phyloP scores from a whole-genome alignment of 2,329 filamentous ascomycete species.

The Calonectria crousiana region DNA sequence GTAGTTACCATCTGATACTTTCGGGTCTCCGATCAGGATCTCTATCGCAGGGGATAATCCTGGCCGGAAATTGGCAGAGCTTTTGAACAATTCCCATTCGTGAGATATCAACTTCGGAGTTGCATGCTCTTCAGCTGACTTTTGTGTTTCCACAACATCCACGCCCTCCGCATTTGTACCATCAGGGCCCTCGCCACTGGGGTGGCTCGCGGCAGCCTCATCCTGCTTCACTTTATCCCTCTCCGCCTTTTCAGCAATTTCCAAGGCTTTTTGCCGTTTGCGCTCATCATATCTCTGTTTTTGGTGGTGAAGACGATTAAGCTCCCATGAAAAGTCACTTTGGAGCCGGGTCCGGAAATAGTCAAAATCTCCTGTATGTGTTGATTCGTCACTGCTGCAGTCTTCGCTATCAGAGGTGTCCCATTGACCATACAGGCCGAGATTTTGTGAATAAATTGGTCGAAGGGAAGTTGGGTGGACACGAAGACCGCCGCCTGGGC shows the following conservation, averaged over 20 bases:
- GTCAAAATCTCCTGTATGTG: slow-evolving; percentile 9
- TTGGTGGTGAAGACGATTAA: slow-evolving; percentile 26
- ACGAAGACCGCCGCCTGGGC: neutral
- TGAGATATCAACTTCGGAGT: neutral
- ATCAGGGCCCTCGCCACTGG: too few relatives aligned
- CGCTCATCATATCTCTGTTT: neutral
- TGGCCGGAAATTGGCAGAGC: neutral
- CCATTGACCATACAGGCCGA: neutral
- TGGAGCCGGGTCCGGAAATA: slow-evolving; percentile 17
- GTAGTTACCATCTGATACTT: neutral
- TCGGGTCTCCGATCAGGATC: neutral
- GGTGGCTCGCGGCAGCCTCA: neutral
- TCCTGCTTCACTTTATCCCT: neutral
- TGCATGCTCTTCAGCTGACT: neutral
- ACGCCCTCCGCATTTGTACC: neutral
- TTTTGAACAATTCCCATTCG: neutral
- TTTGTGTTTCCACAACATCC: neutral
- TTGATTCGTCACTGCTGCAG: neutral
- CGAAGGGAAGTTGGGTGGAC: neutral
- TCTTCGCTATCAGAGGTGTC: neutral
- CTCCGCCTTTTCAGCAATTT: neutral
- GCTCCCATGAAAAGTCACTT: slow-evolving; percentile 28
- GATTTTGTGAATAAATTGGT: neutral
- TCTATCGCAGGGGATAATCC: neutral
- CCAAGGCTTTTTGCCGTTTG: neutral